A percentile compares a stretch with the other conserved stretches of the same genome.
phyloP scores from a whole-genome alignment of 305 asterid genomes.

The Caryopteris hybrid region DNA sequence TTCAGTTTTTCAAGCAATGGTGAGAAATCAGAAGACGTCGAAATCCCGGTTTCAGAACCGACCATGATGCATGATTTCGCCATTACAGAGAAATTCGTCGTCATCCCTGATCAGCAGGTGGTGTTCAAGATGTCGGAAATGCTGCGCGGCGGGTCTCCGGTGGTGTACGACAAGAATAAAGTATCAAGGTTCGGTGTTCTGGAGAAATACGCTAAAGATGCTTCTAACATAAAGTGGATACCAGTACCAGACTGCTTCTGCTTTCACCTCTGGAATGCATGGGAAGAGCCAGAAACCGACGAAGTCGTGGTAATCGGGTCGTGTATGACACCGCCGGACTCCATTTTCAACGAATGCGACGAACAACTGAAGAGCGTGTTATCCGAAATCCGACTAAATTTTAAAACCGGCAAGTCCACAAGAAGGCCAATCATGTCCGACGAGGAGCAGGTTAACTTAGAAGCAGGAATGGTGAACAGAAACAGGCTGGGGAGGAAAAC shows the following conservation, averaged over 20 bases:
- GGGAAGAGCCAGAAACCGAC: slow-evolving; percentile 82
- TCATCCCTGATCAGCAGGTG: slow-evolving; percentile 89
- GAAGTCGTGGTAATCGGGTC: slow-evolving; percentile 90
- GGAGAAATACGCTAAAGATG: slow-evolving; percentile 50
- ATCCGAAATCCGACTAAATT: slow-evolving; percentile 76
- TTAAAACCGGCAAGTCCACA: slow-evolving; percentile 66
- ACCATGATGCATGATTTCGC: slow-evolving; percentile 99
- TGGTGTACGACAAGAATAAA: slow-evolving; percentile 62
- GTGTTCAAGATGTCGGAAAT: slow-evolving; percentile 85
- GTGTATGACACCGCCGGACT: slow-evolving; percentile 95
- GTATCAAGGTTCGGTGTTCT: slow-evolving; percentile 66
- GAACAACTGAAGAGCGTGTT: slow-evolving; percentile 63
- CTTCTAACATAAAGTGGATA: slow-evolving; percentile 46
- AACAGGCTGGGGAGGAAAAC: slow-evolving; percentile 77
- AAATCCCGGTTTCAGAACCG: slow-evolving; percentile 72
- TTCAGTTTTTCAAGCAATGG: slow-evolving; percentile 58
- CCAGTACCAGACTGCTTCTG: slow-evolving; percentile 88
- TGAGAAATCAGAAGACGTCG: slow-evolving; percentile 61
- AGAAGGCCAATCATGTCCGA: slow-evolving; percentile 50
- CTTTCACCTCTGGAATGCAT: slow-evolving; percentile 95
- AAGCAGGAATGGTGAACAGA: slow-evolving; percentile 92
- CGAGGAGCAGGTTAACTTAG: slow-evolving; percentile 63
- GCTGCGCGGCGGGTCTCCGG: slow-evolving; percentile 89
- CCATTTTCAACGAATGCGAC: slow-evolving; percentile 88
- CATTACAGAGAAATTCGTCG: slow-evolving; percentile 62